Percentiles rank a stretch among this genome's conserved stretches.
Conservation (phyloP, 176 grass and related monocot species). For the Zoysia japonica region DNA sequence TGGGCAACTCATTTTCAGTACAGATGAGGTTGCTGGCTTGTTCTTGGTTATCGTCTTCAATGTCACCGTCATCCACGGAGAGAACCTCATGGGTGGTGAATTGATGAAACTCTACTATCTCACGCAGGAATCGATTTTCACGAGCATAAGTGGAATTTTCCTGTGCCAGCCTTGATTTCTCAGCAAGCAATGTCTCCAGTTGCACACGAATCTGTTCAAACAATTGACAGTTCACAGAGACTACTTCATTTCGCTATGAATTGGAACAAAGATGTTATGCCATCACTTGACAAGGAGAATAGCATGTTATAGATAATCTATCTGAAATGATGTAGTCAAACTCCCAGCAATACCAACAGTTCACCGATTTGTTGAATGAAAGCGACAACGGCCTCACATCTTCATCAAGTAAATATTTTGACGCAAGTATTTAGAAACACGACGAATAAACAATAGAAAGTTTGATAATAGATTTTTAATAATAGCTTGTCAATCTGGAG, state of each 20-base stretch:
- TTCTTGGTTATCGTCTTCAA: constrained; percentile 37
- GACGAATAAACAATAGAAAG: not conserved
- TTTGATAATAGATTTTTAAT: not conserved
- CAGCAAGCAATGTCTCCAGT: constrained; percentile 56
- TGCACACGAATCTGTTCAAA: constrained; percentile 59
- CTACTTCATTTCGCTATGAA: not conserved
- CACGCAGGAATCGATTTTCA: constrained; percentile 63
- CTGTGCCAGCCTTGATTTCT: constrained; percentile 67
- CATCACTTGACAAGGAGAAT: not conserved
- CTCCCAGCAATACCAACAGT: not conserved
- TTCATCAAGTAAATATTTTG: not conserved
- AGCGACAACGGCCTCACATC: not conserved
- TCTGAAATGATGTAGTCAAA: not conserved
- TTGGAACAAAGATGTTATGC: not conserved
- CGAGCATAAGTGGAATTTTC: constrained; percentile 63
- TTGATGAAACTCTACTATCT: constrained; percentile 71
- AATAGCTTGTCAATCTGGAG: too few relatives aligned
- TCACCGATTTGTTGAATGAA: not conserved
- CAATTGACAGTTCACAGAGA: not conserved
- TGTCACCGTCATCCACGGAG: constrained; percentile 33
- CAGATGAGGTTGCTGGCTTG: not conserved
- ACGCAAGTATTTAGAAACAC: not conserved
- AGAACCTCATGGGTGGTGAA: constrained; percentile 39
- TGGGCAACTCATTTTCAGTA: constrained; percentile 12
- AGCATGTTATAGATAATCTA: not conserved